Conservation (phyloP, 1,284 basidiomycete species). For the Cystobasidium slooffiae region DNA sequence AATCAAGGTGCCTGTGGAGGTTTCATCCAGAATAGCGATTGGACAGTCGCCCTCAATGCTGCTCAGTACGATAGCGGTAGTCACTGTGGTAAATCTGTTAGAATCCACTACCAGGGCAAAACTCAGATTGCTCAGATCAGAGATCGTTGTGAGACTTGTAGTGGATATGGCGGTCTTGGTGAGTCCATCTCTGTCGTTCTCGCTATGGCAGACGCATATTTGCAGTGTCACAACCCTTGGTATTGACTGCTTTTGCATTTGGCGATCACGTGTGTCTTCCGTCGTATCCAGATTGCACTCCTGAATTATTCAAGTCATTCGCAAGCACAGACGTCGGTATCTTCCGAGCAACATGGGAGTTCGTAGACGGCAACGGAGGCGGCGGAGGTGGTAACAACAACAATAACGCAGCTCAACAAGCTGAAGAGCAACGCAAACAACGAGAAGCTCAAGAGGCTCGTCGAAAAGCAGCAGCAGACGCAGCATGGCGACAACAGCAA, state of each 20-base stretch:
- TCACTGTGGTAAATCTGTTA: slow-evolving; percentile 14
- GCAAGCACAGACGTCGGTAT: slow-evolving; percentile 16
- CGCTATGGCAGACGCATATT: no score
- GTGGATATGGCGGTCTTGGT: slow-evolving; percentile 25
- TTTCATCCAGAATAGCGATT: slow-evolving; percentile 17
- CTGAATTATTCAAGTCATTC: slow-evolving; percentile 20
- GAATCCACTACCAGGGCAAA: slow-evolving; percentile 15
- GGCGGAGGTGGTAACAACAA: background rate
- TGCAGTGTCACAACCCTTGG: no score
- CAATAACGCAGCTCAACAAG: background rate
- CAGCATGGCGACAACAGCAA: no score
- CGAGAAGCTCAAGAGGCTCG: background rate
- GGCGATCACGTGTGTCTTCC: background rate
- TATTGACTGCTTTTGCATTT: background rate
- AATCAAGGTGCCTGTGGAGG: slow-evolving; percentile 40
- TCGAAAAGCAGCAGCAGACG: background rate
- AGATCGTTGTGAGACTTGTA: slow-evolving; percentile 27
- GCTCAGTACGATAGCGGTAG: slow-evolving; percentile 29
- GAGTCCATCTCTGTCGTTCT: no score
- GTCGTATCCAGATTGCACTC: slow-evolving; percentile 21
- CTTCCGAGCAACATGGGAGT: slow-evolving; percentile 19
- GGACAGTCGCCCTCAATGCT: slow-evolving; percentile 25
- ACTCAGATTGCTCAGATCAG: slow-evolving; percentile 9
- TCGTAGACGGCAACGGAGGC: background rate
- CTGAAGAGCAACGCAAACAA: slow-evolving; percentile 1